Evolutionary conservation across 306 rosid species (phyloP).

Genomic region (Sicyos edulis): DNA sequence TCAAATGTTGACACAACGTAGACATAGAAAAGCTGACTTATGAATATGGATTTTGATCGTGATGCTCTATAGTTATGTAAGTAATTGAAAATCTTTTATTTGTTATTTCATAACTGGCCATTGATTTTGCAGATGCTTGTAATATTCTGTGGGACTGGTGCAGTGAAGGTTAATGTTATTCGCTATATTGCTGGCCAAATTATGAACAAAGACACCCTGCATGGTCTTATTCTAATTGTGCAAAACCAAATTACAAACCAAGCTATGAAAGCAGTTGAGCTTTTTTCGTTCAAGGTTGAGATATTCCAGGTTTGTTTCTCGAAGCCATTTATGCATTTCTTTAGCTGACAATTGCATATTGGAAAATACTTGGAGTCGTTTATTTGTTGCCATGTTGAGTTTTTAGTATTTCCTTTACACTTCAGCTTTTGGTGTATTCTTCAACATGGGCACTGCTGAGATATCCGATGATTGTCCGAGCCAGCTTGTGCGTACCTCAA

Average conservation of each 20-base stretch:
- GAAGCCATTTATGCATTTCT: background rate
- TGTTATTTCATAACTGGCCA: background rate
- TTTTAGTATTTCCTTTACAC: background rate
- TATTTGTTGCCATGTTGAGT: background rate
- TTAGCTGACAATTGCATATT: background rate
- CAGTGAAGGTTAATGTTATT: constrained; percentile 51
- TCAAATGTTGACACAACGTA: background rate
- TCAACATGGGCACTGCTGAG: background rate
- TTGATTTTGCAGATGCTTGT: constrained; percentile 58
- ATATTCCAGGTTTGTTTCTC: constrained; percentile 69
- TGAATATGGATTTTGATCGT: background rate
- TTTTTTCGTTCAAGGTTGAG: constrained; percentile 61
- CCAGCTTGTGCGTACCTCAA: no score
- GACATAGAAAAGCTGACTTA: background rate
- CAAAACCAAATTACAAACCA: constrained; percentile 62
- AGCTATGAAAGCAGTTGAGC: constrained; percentile 59
- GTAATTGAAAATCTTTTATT: background rate
- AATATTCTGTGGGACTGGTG: constrained; percentile 48
- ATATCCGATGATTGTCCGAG: no score
- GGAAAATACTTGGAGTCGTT: background rate
- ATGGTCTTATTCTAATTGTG: constrained; percentile 56
- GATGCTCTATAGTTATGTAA: background rate
- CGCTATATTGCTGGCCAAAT: constrained; percentile 54
- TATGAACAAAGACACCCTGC: constrained; percentile 53
- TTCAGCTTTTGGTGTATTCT: background rate